Percentiles rank a stretch among this genome's conserved stretches.
Conservation (phyloP, 257 asterid genomes). For the Solanum lycopersicoides region DNA sequence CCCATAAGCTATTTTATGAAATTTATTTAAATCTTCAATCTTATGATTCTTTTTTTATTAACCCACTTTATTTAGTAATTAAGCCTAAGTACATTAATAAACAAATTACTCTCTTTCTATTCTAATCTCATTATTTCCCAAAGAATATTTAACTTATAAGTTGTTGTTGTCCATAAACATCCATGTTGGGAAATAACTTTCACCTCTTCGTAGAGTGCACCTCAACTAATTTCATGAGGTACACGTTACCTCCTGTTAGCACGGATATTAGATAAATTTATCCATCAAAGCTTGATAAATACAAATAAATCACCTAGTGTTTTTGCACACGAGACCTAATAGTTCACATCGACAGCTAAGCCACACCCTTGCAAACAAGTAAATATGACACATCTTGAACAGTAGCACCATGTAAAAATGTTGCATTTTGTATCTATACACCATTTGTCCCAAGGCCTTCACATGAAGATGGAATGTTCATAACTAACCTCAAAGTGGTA, state of each 20-base stretch:
- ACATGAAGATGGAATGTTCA: not conserved
- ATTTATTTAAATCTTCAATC: not conserved
- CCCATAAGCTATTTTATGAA: not conserved
- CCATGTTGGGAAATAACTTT: not conserved
- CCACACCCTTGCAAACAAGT: not conserved
- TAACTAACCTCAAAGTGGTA: not conserved
- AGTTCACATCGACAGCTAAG: not conserved
- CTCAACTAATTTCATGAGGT: not conserved
- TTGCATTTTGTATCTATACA: not conserved
- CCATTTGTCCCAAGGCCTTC: not conserved
- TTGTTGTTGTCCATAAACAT: not conserved
- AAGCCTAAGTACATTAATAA: not conserved
- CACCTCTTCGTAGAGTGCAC: not conserved
- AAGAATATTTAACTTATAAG: not conserved
- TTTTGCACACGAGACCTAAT: not conserved
- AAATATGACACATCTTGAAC: not conserved
- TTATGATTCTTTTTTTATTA: too few species aligned
- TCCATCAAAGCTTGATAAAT: too few species aligned
- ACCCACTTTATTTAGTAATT: not conserved
- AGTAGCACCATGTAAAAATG: not conserved
- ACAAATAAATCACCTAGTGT: not conserved
- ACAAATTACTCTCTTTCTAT: not conserved
- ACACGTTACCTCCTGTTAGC: not conserved
- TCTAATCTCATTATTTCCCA: not conserved
- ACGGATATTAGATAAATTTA: not conserved